Base-by-base conservation (phyloP, 2,329 filamentous ascomycete species). In the Penicillium fuscoglaucum region DNA sequence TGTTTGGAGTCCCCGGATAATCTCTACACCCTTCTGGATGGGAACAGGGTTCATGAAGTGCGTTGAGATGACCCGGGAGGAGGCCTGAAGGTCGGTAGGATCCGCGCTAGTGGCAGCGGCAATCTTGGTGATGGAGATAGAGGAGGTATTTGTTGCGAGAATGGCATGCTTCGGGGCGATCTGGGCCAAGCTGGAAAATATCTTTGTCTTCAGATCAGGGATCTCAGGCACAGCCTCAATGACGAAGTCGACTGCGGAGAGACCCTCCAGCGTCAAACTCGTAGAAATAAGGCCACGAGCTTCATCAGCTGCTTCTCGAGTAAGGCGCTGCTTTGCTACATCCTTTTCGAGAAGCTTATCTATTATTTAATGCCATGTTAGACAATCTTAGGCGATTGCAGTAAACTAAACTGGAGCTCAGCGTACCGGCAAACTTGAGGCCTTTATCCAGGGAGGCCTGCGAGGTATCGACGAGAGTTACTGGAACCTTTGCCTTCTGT, bases 31-130 rank as follows among this genome's bases (percentile, higher is more conserved):
- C 77, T 96, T 96, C 74, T 98, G 95, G 33, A 99, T 80, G 2
- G 95, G 95, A 0, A 99, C 95, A 0, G 95, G 95, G 81, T 99
- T 99, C 95, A 99, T 99, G 78, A 99, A 99, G 77, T 99, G 95
- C 17, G 95, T 98, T 52, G 91, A 91, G 55, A 99, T 87, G 10
- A 99, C 95, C 48, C 95, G 89, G 6, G 91, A 93, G 44, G 91
- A 89, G 41, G 88, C 90, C 44, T 87, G 88, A 26, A 90, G 87
- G 70, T 96, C 90, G 19, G 80, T 93, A 0, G 91, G 89, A 71
- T 96, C 86, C 56, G 82, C 81, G 28, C 87, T 89, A 0, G 93
- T 93, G 10, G 93, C 86, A 4, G 95, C 93, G 21, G 95, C 95
- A 69, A 99, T 97, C 72, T 89, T 90, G 44, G 95, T 99, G 75